Conservation (phyloP, 345 rosid genomes). For the sweet orange (Citrus sinensis) region DVS_A1.0 CM039164.1:24704001-24704500, state of each 20-base stretch:
- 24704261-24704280: neutral
- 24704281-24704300: neutral
- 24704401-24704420: slow-evolving; percentile 80
- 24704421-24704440: slow-evolving; percentile 77
- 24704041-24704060: neutral
- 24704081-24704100: neutral
- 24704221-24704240: neutral
- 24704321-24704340: neutral
- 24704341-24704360: neutral
- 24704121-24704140: neutral
- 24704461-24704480: slow-evolving; percentile 9
- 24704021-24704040: neutral
- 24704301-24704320: neutral
- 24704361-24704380: slow-evolving; percentile 58
- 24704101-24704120: neutral
- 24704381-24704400: slow-evolving; percentile 62
- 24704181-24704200: neutral
- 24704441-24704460: slow-evolving; percentile 44
- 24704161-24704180: neutral
- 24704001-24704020: neutral
- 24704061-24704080: neutral
- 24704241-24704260: neutral
- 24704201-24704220: neutral
- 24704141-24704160: neutral
- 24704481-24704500: neutral